phyloP scores from a whole-genome alignment of 257 asterid genomes.

The Salvia hispanica region DNA sequence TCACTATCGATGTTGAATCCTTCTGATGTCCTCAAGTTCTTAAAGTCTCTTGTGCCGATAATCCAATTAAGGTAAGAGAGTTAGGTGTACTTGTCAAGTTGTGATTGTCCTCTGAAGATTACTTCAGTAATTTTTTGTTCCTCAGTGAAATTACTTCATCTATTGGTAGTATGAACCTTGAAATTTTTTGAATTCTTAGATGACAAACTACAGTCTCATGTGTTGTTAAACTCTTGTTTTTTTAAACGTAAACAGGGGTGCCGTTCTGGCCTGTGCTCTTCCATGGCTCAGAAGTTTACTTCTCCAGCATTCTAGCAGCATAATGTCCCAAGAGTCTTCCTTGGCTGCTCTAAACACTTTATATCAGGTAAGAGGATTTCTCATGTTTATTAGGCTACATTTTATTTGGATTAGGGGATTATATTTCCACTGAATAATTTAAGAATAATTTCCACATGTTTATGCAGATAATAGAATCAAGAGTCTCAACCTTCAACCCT shows the following conservation, averaged over 20 bases:
- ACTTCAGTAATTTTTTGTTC: neutral
- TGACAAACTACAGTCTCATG: neutral
- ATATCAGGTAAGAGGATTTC: conserved; percentile 66
- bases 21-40: conserved; percentile 77
- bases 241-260: conserved; percentile 61
- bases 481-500: conserved; percentile 66
- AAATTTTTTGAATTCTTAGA: neutral
- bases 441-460: too few relatives aligned
- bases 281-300: conserved; percentile 88
- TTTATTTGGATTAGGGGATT: neutral
- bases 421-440: neutral
- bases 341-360: conserved; percentile 69
- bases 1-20: conserved; percentile 72
- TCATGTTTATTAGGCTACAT: too few relatives aligned
- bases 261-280: conserved; percentile 85
- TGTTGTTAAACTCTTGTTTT: neutral
- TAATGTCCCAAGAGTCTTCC: conserved; percentile 93
- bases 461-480: conserved; percentile 86
- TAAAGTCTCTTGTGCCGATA: conserved; percentile 70
- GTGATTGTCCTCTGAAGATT: neutral
- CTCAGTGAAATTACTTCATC: neutral
- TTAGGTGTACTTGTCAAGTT: neutral
- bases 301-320: conserved; percentile 80
- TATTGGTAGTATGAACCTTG: neutral
- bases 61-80: conserved; percentile 63